These are phyloP conservation scores for Irpex rosettiformis DNA, from an alignment of 1,284 basidiomycete genomes.

Conservation along the genomic window DNA sequence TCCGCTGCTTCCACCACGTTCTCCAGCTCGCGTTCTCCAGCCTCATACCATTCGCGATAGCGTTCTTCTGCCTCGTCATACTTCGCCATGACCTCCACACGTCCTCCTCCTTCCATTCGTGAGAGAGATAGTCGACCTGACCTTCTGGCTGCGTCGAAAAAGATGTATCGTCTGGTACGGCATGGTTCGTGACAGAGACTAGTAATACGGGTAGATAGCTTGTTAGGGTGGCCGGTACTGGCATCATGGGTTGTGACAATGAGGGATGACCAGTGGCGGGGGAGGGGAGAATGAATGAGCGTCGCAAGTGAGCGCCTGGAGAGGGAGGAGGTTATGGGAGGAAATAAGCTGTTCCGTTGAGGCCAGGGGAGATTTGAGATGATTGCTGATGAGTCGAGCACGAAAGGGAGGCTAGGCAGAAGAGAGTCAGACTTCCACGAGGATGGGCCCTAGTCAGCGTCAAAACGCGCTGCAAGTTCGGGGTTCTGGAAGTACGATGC, in stretches of 20 bases:
- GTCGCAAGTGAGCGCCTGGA: slow-evolving; percentile 3
- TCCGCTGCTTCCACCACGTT: slow-evolving; percentile 99
- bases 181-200: slow-evolving; percentile 55
- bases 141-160: slow-evolving; percentile 62
- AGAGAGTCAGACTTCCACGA: slow-evolving; percentile 4
- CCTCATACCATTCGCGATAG: slow-evolving; percentile 92
- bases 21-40: slow-evolving; percentile 98
- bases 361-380: slow-evolving; percentile 4
- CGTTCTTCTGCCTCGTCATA: slow-evolving; percentile 98
- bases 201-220: slow-evolving; percentile 69
- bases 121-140: slow-evolving; percentile 85
- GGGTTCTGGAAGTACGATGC: neutral
- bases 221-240: slow-evolving; percentile 27
- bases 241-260: slow-evolving; percentile 20
- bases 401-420: slow-evolving; percentile 13
- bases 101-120: slow-evolving; percentile 98
- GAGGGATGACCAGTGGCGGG: neutral
- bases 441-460: slow-evolving; percentile 10
- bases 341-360: slow-evolving; percentile 8
- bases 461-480: slow-evolving; percentile 13
- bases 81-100: slow-evolving; percentile 98
- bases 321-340: slow-evolving; percentile 4
- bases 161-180: slow-evolving; percentile 63
- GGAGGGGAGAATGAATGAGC: neutral
- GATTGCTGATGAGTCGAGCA: slow-evolving; percentile 7